Evolutionary conservation across 495 filamentous ascomycete genomes (phyloP), one percentile per base, ranked within the genome.

Genomic region (Darksidea phi): DNA sequence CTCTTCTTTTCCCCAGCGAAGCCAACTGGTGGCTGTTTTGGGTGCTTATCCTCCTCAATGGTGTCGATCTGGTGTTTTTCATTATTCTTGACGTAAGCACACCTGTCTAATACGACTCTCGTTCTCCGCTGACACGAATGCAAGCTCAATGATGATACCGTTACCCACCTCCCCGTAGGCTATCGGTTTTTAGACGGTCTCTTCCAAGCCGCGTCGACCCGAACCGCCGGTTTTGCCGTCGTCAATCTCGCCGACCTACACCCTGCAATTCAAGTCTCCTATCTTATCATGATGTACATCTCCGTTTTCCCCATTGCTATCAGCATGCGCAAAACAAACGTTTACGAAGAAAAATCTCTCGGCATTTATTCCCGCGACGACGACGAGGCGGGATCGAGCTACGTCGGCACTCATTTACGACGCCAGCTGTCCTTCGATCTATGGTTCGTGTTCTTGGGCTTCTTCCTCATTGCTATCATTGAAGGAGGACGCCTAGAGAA

Each of bases 271-370:
- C 93, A 97, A 69, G 88, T 94, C 3, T 96, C 91, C 17, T 97
- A 96, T 76, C 74, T 96, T 74, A 85, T 97, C 74, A 97, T 97
- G 93, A 97, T 97, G 93, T 97, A 97, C 72, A 97, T 97, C 62
- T 96, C 93, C 47, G 89, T 96, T 41, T 90, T 95, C 67, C 93
- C 93, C 24, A 93, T 97, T 66, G 93, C 93, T 62, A 96, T 97
- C 57, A 93, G 88, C 25, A 84, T 97, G 67, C 88, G 93, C 57
- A 82, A 89, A 51, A 97, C 93, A 36, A 97, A 97, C 72, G 92
- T 96, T 10, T 97, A 97, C 78, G 93, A 97, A 73, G 93, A 97
- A 71, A 88, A 88, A 67, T 92, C 89, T 54, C 82, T 97, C 10
- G 93, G 93, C 1, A 82, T 97, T 20, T 97, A 58, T 51, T 26